Evolutionary conservation across 192 early-diverging fungal species (phyloP).

Genomic region (Borealophlyctis nickersoniae): DNA sequence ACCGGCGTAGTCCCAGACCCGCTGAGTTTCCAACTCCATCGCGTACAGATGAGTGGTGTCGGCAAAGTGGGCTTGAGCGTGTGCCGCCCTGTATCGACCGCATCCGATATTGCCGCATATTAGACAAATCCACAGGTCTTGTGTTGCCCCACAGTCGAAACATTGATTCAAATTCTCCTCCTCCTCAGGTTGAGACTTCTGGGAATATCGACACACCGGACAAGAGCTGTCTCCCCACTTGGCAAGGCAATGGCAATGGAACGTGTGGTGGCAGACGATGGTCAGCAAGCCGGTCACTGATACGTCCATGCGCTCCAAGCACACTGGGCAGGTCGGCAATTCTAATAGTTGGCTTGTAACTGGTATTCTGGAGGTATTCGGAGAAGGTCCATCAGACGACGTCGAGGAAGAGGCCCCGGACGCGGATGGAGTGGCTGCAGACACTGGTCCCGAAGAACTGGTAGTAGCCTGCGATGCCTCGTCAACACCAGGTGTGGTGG

Average conservation of each 20-base stretch:
- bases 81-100: slow-evolving; percentile 85
- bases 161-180: slow-evolving; percentile 59
- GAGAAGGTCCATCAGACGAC: not conserved
- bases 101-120: slow-evolving; percentile 96
- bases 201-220: slow-evolving; percentile 85
- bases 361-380: not conserved
- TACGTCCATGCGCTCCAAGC: slow-evolving; percentile 92
- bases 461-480: not conserved
- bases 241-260: slow-evolving; percentile 86
- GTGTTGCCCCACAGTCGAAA: slow-evolving; percentile 66
- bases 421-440: not conserved
- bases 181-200: slow-evolving; percentile 36
- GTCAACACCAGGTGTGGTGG: slow-evolving; percentile 6
- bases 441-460: not conserved
- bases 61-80: slow-evolving; percentile 85
- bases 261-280: slow-evolving; percentile 92
- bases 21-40: slow-evolving; percentile 90
- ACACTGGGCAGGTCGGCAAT: slow-evolving; percentile 93
- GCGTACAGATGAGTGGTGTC: slow-evolving; percentile 84
- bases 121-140: slow-evolving; percentile 94
- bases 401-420: not conserved
- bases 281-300: slow-evolving; percentile 84
- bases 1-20: slow-evolving; percentile 97
- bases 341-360: slow-evolving; percentile 51
- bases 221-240: slow-evolving; percentile 89